A percentile compares a stretch with the other conserved stretches of the same genome.
Conservation (phyloP, 2,329 filamentous ascomycete species). For the Aspergillus pseudonomiae region DNA sequence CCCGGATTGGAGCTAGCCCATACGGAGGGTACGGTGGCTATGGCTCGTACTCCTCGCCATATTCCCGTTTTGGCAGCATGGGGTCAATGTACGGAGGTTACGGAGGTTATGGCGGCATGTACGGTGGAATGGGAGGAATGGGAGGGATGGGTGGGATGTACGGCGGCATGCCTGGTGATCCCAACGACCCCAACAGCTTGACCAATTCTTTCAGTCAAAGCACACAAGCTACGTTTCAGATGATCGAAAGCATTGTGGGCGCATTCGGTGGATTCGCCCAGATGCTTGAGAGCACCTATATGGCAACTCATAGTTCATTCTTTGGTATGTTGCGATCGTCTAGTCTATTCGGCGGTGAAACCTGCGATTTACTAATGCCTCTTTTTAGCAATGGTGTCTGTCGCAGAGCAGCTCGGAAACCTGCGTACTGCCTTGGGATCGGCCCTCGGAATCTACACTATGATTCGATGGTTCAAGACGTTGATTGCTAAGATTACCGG, state of each 20-base stretch:
- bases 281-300: slow-evolving; percentile 99
- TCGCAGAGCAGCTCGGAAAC: slow-evolving; percentile 95
- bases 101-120: slow-evolving; percentile 50
- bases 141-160: slow-evolving; percentile 49
- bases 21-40: slow-evolving; percentile 55
- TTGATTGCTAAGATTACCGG: slow-evolving; percentile 91
- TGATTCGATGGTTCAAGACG: slow-evolving; percentile 93
- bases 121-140: slow-evolving; percentile 51
- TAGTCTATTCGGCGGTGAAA: background rate
- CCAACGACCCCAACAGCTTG: slow-evolving; percentile 88
- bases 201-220: slow-evolving; percentile 95
- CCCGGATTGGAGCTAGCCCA: slow-evolving; percentile 57
- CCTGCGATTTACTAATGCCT: slow-evolving; percentile 11
- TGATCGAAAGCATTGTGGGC: slow-evolving; percentile 95
- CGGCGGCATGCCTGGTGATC: slow-evolving; percentile 61
- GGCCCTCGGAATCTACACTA: slow-evolving; percentile 89
- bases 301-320: slow-evolving; percentile 98
- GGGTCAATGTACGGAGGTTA: slow-evolving; percentile 44
- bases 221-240: slow-evolving; percentile 95
- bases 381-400: slow-evolving; percentile 85
- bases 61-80: slow-evolving; percentile 56
- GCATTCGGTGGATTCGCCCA: slow-evolving; percentile 97
- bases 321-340: slow-evolving; percentile 70
- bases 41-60: slow-evolving; percentile 57
- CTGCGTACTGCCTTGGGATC: slow-evolving; percentile 91